Percentiles rank a stretch among this genome's conserved stretches.
These are phyloP conservation scores for apple (Malus domestica) DNA, from an alignment of 306 rosid species.

Conservation along the genomic window ASM211411v1 NC_041798.1:37289001-37289500, in stretches of 20 bases:
- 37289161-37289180: not conserved
- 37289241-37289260: not conserved
- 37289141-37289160: not conserved
- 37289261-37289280: slow-evolving; percentile 29
- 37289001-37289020: no score
- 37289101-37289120: no score
- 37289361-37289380: slow-evolving; percentile 14
- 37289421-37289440: slow-evolving; percentile 20
- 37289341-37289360: slow-evolving; percentile 22
- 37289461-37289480: not conserved
- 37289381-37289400: slow-evolving; percentile 23
- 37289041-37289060: no score
- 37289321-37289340: slow-evolving; percentile 21
- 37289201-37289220: slow-evolving; percentile 11
- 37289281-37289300: slow-evolving; percentile 7
- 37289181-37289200: not conserved
- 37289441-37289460: slow-evolving; percentile 1
- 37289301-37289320: slow-evolving; percentile 21
- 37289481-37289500: slow-evolving; percentile 1
- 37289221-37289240: slow-evolving; percentile 14
- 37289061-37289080: no score
- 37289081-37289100: no score
- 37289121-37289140: no score
- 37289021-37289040: no score
- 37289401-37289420: slow-evolving; percentile 20